Percentiles rank a stretch among this genome's conserved stretches.
Evolutionary conservation across 805 yeast species (phyloP).

Genomic region (Monosporozyma unispora): DNA sequence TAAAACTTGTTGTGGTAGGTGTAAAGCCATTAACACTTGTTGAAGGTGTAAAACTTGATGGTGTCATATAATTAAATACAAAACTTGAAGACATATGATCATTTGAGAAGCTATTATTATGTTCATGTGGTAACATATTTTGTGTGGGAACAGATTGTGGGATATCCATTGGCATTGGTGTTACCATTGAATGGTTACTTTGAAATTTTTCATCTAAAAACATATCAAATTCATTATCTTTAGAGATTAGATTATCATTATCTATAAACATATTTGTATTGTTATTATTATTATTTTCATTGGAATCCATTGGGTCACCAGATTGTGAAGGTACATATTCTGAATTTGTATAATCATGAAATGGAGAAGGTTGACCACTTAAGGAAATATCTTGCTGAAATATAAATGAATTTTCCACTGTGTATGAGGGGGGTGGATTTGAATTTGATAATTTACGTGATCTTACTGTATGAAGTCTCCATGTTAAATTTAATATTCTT

Average conservation of each 20-base stretch:
- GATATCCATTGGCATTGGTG: background rate
- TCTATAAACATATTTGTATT: background rate
- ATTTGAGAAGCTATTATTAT: background rate
- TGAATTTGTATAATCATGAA: background rate
- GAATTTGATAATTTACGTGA: background rate
- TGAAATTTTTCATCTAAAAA: background rate
- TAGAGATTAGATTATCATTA: background rate
- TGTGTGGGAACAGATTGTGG: background rate
- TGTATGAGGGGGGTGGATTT: background rate
- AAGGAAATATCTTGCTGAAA: background rate
- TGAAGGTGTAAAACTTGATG: background rate
- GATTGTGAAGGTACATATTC: background rate
- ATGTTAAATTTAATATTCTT: conserved; percentile 76
- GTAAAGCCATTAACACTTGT: background rate
- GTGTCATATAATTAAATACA: conserved; percentile 2
- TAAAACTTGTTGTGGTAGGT: background rate
- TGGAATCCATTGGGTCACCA: background rate
- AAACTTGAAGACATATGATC: background rate
- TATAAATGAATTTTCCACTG: background rate
- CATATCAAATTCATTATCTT: background rate
- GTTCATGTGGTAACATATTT: background rate
- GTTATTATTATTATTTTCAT: background rate
- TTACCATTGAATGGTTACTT: background rate
- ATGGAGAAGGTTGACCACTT: background rate
- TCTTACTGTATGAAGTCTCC: conserved; percentile 40